phyloP scores from a whole-genome alignment of 2,329 filamentous ascomycete genomes.

The Mollisiaceae sp. region DNA sequence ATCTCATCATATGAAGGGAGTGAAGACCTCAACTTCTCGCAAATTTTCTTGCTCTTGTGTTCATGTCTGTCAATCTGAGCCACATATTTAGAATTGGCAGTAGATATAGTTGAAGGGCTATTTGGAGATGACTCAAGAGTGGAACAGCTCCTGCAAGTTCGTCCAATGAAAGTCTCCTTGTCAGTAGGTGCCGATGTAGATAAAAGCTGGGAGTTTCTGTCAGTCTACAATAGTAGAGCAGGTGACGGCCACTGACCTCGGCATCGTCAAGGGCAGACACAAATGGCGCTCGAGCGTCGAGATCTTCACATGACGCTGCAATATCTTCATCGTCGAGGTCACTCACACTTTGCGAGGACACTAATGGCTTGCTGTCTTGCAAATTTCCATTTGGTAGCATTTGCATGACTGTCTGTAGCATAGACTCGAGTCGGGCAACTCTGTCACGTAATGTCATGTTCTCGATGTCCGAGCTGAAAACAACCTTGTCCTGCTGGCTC shows the following conservation, averaged over 20 bases:
- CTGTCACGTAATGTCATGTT: slow-evolving; percentile 10
- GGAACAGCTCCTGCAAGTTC: neutral
- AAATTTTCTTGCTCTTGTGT: slow-evolving; percentile 2
- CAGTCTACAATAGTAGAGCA: neutral
- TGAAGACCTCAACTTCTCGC: slow-evolving; percentile 8
- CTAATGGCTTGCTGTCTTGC: neutral
- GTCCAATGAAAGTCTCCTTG: neutral
- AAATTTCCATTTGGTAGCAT: neutral
- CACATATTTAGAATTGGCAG: neutral
- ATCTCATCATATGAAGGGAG: slow-evolving; percentile 10
- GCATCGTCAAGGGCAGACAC: slow-evolving; percentile 13
- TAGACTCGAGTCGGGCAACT: slow-evolving; percentile 9
- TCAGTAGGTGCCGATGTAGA: neutral
- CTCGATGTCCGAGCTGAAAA: neutral
- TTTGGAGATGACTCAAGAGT: neutral
- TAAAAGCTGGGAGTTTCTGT: neutral
- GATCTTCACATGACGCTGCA: neutral
- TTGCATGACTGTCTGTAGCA: slow-evolving; percentile 2
- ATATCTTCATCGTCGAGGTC: slow-evolving; percentile 1
- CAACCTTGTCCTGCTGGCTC: slow-evolving; percentile 43
- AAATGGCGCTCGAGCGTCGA: slow-evolving; percentile 4
- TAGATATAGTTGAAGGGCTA: neutral
- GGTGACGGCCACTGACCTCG: neutral
- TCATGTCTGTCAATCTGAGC: neutral
- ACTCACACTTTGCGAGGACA: neutral